A percentile compares a stretch with the other conserved stretches of the same genome.
phyloP scores from a whole-genome alignment of 129 eudicot genomes.

The Scalesia atractyloides region DNA sequence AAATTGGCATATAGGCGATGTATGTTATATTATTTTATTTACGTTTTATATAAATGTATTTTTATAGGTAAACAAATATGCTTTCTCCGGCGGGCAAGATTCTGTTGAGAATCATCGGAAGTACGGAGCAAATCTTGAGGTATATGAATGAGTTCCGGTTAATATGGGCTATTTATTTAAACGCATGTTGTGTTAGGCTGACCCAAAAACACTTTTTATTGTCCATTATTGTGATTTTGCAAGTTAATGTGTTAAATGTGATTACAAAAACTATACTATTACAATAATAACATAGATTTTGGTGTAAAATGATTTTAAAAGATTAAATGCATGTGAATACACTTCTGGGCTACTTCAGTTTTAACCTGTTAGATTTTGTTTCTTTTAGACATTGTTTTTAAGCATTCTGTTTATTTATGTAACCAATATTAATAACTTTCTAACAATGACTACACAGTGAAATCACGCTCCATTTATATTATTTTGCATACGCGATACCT shows the following conservation, averaged over 20 bases:
- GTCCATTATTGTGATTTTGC: not conserved
- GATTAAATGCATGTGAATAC: not conserved
- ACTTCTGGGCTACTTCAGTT: not conserved
- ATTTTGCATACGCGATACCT: not conserved
- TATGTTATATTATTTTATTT: not conserved
- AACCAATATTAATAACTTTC: not conserved
- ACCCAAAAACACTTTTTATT: not conserved
- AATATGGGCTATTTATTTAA: not conserved
- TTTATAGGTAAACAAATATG: slow-evolving; percentile 75
- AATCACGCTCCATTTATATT: not conserved
- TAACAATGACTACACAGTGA: not conserved
- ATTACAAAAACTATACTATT: not conserved
- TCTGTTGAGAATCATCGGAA: slow-evolving; percentile 79
- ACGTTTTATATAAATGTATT: slow-evolving; percentile 5
- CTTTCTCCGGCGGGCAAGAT: slow-evolving; percentile 97
- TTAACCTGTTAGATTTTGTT: not conserved
- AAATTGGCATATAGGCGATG: slow-evolving; percentile 1
- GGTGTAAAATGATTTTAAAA: not conserved
- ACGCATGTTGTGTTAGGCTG: not conserved
- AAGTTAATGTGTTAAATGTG: not conserved
- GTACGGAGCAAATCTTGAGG: slow-evolving; percentile 94
- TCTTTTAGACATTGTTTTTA: not conserved
- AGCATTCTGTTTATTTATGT: not conserved
- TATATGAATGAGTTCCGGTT: slow-evolving; percentile 19
- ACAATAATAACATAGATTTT: not conserved